Conservation (phyloP, 1,284 basidiomycete species). For the Vanrija sp. region DNA sequence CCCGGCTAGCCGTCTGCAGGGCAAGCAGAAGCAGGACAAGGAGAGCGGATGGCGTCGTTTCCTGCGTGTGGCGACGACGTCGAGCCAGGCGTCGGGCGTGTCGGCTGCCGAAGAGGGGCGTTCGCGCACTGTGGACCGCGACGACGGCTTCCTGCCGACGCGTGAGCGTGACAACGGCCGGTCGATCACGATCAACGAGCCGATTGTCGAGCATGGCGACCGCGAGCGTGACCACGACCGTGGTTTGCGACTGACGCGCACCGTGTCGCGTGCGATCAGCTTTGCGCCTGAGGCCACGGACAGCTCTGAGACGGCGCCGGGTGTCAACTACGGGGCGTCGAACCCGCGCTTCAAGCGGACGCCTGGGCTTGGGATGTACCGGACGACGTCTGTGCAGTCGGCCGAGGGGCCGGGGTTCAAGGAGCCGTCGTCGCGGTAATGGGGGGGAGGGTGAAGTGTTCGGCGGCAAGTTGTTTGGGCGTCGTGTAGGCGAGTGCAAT, state of each 20-base stretch:
- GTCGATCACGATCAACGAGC: not conserved
- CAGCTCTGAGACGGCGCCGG: conserved; percentile 40
- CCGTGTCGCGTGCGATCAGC: conserved; percentile 31
- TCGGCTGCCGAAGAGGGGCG: conserved; percentile 13
- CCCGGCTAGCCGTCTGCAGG: conserved; percentile 4
- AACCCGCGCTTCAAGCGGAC: conserved; percentile 39
- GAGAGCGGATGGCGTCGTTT: conserved; percentile 15
- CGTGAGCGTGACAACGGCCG: not conserved
- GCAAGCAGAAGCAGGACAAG: conserved; percentile 3
- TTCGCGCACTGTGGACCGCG: not conserved
- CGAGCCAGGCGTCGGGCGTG: not conserved
- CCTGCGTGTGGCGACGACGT: conserved; percentile 9
- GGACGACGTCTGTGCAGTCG: conserved; percentile 33
- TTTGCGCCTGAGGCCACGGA: conserved; percentile 37
- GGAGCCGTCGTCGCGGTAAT: too few relatives aligned
- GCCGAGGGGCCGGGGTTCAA: not conserved
- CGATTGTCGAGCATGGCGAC: not conserved
- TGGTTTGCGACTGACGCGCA: conserved; percentile 13
- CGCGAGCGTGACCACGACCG: conserved; percentile 5
- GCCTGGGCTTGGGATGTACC: conserved; percentile 39
- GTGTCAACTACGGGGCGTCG: conserved; percentile 34
- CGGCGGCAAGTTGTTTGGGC: too few relatives aligned
- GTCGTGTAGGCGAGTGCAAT: too few relatives aligned
- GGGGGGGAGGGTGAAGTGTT: too few relatives aligned
- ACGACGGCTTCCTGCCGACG: conserved; percentile 7